Evolutionary conservation across 768 basidiomycete genomes (phyloP).

Genomic region (Chalciporus piperatus): DNA sequence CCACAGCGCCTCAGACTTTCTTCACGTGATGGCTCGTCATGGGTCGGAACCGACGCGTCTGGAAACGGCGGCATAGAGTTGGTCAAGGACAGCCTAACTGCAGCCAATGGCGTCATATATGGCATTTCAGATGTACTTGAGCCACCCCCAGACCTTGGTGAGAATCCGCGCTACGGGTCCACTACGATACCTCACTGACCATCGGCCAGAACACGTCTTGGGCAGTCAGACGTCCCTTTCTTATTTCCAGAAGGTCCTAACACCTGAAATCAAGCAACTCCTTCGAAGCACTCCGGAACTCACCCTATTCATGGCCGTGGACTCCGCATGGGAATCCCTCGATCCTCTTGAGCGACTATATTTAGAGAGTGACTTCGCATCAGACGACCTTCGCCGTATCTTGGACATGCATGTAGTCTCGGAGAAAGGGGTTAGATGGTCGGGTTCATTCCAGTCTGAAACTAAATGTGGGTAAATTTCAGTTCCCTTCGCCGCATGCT

Average conservation of each 20-base stretch:
- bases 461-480: constrained; percentile 48
- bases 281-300: constrained; percentile 69
- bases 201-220: constrained; percentile 54
- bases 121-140: constrained; percentile 74
- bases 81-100: constrained; percentile 54
- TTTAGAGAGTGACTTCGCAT: constrained; percentile 84
- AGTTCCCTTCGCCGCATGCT: neutral
- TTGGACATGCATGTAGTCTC: constrained; percentile 74
- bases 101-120: constrained; percentile 74
- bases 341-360: constrained; percentile 80
- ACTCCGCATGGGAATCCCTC: constrained; percentile 80
- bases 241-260: constrained; percentile 73
- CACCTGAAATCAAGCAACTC: constrained; percentile 49
- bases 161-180: constrained; percentile 23
- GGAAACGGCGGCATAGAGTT: constrained; percentile 72
- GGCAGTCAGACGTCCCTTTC: constrained; percentile 58
- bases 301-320: constrained; percentile 86
- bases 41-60: constrained; percentile 74
- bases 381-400: constrained; percentile 74
- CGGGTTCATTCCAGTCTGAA: constrained; percentile 53
- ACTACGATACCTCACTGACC: neutral
- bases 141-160: constrained; percentile 73
- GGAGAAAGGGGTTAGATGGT: constrained; percentile 59
- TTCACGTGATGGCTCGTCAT: constrained; percentile 43
- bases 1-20: constrained; percentile 78